These are phyloP conservation scores for Parachaetomium inaequale DNA, from an alignment of 495 filamentous ascomycete genomes.

Conservation along the genomic window DNA sequence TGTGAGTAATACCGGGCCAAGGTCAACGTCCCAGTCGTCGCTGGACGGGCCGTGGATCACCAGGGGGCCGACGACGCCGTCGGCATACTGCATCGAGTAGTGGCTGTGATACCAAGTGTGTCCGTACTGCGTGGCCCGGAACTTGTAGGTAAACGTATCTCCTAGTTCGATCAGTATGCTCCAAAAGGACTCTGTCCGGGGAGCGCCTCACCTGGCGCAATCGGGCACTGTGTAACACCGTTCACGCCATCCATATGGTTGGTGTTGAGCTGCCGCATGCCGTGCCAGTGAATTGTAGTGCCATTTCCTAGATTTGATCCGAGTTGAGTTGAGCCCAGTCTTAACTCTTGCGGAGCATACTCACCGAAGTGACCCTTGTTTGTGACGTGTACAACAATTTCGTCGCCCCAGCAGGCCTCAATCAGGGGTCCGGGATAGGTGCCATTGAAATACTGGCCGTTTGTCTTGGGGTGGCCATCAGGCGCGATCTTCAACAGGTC, in stretches of 20 bases:
- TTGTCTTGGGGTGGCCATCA: constrained; percentile 14
- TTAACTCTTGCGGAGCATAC: background rate
- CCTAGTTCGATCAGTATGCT: constrained; percentile 27
- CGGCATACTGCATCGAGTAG: constrained; percentile 49
- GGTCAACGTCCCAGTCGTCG: constrained; percentile 44
- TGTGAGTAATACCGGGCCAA: constrained; percentile 28
- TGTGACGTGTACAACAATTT: constrained; percentile 50
- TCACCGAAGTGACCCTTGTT: background rate
- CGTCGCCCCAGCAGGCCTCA: constrained; percentile 57
- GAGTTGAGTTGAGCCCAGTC: background rate
- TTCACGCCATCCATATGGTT: constrained; percentile 45
- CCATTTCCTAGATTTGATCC: constrained; percentile 35
- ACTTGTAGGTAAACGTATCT: constrained; percentile 48
- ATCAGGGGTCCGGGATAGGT: constrained; percentile 51
- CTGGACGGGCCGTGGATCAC: constrained; percentile 34
- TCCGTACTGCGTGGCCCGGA: constrained; percentile 52
- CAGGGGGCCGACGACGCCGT: constrained; percentile 49
- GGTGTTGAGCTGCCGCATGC: constrained; percentile 33
- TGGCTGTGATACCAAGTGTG: constrained; percentile 58
- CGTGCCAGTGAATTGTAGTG: constrained; percentile 41
- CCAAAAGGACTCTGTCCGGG: background rate
- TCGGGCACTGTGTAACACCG: constrained; percentile 48
- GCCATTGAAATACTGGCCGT: constrained; percentile 17
- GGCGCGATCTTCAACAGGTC: constrained; percentile 11
- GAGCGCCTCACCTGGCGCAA: constrained; percentile 25